phyloP scores from a whole-genome alignment of 371 early-diverging fungal species.

The Syncephalastrum contaminatum region DNA sequence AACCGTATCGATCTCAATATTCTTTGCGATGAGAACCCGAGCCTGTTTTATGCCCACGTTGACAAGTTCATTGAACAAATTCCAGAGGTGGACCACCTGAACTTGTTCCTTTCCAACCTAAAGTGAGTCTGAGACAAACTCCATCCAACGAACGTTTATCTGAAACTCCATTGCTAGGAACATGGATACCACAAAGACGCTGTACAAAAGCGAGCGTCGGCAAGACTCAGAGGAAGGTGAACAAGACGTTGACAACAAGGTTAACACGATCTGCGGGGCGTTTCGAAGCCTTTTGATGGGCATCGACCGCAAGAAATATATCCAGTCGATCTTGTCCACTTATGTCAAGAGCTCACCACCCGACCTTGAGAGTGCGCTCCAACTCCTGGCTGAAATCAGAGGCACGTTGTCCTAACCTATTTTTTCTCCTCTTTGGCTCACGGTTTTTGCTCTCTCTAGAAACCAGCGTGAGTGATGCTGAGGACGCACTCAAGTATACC shows the following conservation, averaged over 20 bases:
- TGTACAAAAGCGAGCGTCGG: conserved; percentile 53
- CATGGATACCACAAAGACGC: conserved; percentile 67
- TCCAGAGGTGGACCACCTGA: conserved; percentile 82
- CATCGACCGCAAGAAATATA: conserved; percentile 61
- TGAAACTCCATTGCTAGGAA: conserved; percentile 33
- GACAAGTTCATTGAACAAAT: conserved; percentile 75
- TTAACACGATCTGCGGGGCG: conserved; percentile 76
- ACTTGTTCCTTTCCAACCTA: conserved; percentile 85
- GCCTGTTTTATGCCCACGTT: conserved; percentile 67
- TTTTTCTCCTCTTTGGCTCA: conserved; percentile 26
- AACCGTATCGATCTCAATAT: conserved; percentile 94
- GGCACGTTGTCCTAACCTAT: conserved; percentile 13
- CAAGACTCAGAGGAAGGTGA: not conserved
- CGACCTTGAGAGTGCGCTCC: conserved; percentile 81
- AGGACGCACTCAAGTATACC: conserved; percentile 86
- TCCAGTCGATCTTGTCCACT: conserved; percentile 85
- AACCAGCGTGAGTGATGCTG: conserved; percentile 62
- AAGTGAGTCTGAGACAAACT: conserved; percentile 32
- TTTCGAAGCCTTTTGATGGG: conserved; percentile 65
- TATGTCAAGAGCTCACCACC: conserved; percentile 84
- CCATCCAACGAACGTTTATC: not conserved
- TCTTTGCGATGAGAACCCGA: conserved; percentile 76
- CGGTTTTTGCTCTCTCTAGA: conserved; percentile 36
- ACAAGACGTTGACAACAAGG: conserved; percentile 55
- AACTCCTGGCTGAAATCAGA: conserved; percentile 61